Percentiles rank a stretch among this genome's conserved stretches.
These are phyloP conservation scores for Apostasia shenzhenica DNA, from an alignment of 106 monocot species.

Conservation along the genomic window DNA sequence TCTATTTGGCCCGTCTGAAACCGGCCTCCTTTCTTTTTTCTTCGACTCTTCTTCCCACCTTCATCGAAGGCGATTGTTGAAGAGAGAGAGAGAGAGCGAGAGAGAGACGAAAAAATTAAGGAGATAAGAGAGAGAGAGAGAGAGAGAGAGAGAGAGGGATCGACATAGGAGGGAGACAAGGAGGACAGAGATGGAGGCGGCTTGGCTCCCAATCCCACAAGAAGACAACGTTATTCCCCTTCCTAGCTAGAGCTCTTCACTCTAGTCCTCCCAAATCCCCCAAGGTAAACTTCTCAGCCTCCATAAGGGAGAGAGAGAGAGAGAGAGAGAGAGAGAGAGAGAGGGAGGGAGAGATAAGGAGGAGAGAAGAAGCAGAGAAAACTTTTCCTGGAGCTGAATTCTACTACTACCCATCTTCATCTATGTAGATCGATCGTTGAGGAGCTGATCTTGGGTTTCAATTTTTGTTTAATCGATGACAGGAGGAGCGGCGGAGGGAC, in stretches of 20 bases:
- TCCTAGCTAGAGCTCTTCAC: background rate
- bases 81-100: slow-evolving; percentile 12
- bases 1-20: slow-evolving; percentile 23
- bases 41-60: slow-evolving; percentile 11
- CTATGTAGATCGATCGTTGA: background rate
- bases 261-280: background rate
- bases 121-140: slow-evolving; percentile 18
- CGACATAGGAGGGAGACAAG: slow-evolving; percentile 13
- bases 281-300: background rate
- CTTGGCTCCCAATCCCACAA: slow-evolving; percentile 34
- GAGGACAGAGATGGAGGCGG: slow-evolving; percentile 12
- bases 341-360: no score
- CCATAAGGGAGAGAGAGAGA: background rate
- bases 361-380: no score
- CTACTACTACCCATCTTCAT: no score
- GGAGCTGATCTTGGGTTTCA: background rate
- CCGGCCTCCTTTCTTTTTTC: slow-evolving; percentile 22
- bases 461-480: background rate
- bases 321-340: background rate
- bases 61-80: slow-evolving; percentile 63
- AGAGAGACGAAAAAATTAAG: background rate
- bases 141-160: slow-evolving; percentile 12
- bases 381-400: no score
- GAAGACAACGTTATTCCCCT: slow-evolving; percentile 16
- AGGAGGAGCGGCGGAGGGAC: no score